Evolutionary conservation across 495 filamentous ascomycete species (phyloP), one percentile per base, ranked within the genome.

Genomic region (Aspergillus coremiiformis): DNA sequence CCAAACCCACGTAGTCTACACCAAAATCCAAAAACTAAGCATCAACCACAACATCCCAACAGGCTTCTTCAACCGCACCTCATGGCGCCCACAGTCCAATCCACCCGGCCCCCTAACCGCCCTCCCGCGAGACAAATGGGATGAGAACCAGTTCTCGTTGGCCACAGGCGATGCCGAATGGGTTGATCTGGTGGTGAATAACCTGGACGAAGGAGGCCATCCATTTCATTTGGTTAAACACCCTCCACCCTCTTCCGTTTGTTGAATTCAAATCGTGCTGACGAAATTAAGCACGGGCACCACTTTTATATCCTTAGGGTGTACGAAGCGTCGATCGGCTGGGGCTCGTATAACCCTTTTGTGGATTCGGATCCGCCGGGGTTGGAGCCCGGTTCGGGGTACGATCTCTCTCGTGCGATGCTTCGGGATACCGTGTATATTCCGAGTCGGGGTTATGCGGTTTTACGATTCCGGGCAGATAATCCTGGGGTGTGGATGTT

Each of bases 231-330:
- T 78, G 39, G 73, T 76, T 63, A 21, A 8, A n/a, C n/a, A n/a
- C n/a, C n/a, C n/a, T n/a, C n/a, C 27, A 20, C 42, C 22, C 27
- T 20, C 29, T 9, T n/a, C 8, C 9, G 4, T 46, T 12, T 5
- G 15, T n/a, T n/a, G n/a, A n/a, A n/a, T n/a, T n/a, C n/a, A n/a
- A n/a, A n/a, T n/a, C 26, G 41, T 21, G 15, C 11, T 41, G 12
- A 41, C 7, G n/a, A 33, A 42, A 71, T 20, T 6, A 68, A 91
- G 43, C 90, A 95, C 72, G 89, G 89, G 4, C 87, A 95, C 69
- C 79, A 85, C 58, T 93, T 92, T 70, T 90, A 91, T 61, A 73
- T 89, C 14, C 71, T 88, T 12, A 66, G 70, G 21, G 74, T 82
- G 3, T 56, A 67, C 42, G 44, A 66, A 49, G 45, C 66, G 5